Evolutionary conservation across 768 basidiomycete genomes (phyloP), one percentile per base, ranked within the genome.

Genomic region (Coprinellus micaceus): DNA sequence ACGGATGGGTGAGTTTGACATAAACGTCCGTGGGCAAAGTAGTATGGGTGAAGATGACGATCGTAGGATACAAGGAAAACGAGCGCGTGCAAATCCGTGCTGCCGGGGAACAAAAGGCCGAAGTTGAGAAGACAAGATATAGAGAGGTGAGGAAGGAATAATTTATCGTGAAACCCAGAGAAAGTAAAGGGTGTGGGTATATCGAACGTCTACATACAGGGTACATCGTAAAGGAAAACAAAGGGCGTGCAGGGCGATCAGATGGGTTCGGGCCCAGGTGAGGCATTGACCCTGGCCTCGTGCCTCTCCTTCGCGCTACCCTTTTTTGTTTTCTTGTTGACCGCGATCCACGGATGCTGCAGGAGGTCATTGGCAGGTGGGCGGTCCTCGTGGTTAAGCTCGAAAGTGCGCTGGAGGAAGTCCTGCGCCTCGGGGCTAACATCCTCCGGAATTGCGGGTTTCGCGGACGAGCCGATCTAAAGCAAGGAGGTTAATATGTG

Each of bases 391-490:
- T 94, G 88, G 62, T 97, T 82, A 44, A 94, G 74, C 60, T 94
- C 90, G 65, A 98, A 97, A 3, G 95, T 94, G 60, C 81, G 80
- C 24, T 82, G 79, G 47, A 99, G 77, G 74, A 98, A 96, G 62
- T 89, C 86, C 50, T 89, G 87, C 0, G 94, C 94, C 12, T 96
- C 94, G 1, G 83, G 61, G 2, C 93, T 92, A 53, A 98, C 95
- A 67, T 99, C 96, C 0, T 88, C 83, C 0, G 97, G 97, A 54
- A 91, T 91, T 2, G 86, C 76, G 0, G 97, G 95, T 66, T 87
- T 86, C 11, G 89, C 88, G 12, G 86, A 89, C 15, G 92, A 91
- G 5, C 96, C 96, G 65, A 99, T 98, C 93, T 98, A 61, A 22
- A 19, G 46, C 51, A 28, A 53, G 24, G 21, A 36, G 41, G 50